Conservation (phyloP, 768 basidiomycete genomes). For the Rhodosporidiobolus sp. region DNA sequence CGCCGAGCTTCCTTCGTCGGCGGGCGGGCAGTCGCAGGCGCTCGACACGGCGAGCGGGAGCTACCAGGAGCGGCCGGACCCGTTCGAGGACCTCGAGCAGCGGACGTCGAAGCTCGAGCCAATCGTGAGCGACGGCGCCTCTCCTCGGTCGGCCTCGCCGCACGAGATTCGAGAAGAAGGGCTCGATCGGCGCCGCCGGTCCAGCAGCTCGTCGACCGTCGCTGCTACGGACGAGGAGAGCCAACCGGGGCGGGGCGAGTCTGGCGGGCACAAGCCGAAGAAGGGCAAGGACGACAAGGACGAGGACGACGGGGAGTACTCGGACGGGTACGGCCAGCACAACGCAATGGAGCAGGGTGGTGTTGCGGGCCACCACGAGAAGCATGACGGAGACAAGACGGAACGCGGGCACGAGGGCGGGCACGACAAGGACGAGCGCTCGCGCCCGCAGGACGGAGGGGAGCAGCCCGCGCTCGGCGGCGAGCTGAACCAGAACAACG, state of each 20-base stretch:
- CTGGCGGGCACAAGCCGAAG: not conserved
- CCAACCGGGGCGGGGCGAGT: not conserved
- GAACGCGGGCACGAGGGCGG: not conserved
- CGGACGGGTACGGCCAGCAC: conserved; percentile 2
- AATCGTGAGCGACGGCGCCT: not conserved
- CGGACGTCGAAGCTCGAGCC: not conserved
- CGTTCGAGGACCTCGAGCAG: conserved; percentile 1
- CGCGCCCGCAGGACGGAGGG: not conserved
- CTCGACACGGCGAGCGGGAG: not conserved
- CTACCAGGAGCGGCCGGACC: not conserved
- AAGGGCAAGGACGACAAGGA: conserved; percentile 1
- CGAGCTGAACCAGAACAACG: conserved; percentile 14
- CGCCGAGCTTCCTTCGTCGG: not conserved
- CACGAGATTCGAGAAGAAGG: no score
- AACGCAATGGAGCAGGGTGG: not conserved
- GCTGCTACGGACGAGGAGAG: not conserved
- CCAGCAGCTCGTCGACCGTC: not conserved
- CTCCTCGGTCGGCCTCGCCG: not conserved
- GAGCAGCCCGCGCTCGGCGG: conserved; percentile 18
- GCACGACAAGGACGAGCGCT: not conserved
- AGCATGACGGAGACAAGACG: not conserved
- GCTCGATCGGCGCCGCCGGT: not conserved
- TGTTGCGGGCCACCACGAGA: no score
- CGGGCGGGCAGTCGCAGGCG: not conserved
- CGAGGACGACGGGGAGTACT: not conserved